These are phyloP conservation scores for Lasiodiplodia hormozganensis DNA, from an alignment of 2,329 filamentous ascomycete genomes.

Conservation along the genomic window DNA sequence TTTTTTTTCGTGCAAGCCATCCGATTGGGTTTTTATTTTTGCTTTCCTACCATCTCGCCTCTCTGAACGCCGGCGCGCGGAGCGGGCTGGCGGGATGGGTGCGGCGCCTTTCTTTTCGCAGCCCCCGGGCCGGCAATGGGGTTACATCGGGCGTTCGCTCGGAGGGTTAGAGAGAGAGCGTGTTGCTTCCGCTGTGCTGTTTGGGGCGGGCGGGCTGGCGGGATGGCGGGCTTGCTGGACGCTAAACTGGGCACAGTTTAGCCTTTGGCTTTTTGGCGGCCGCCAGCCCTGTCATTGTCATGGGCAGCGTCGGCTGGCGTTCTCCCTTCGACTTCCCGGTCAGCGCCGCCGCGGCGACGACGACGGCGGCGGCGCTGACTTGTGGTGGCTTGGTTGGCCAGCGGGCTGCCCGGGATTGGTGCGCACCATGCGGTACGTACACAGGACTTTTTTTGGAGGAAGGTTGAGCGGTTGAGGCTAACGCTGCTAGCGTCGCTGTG, in stretches of 20 bases:
- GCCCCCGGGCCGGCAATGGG: slow-evolving; percentile 7
- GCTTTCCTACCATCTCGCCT: not conserved
- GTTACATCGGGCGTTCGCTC: slow-evolving; percentile 23
- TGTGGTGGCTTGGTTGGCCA: slow-evolving; percentile 15
- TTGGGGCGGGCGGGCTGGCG: not conserved
- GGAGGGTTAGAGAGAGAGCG: not conserved
- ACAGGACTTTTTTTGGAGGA: not conserved
- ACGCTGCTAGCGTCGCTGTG: slow-evolving; percentile 11
- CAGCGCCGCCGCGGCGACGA: not conserved
- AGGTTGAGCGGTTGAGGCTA: slow-evolving; percentile 21
- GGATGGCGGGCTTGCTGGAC: not conserved
- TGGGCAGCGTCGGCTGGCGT: not conserved
- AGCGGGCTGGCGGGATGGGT: not conserved
- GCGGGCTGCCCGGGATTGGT: not conserved
- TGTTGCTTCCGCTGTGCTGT: not conserved
- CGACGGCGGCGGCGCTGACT: slow-evolving; percentile 12
- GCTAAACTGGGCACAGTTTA: not conserved
- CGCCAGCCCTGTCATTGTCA: not conserved
- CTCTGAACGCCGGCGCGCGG: slow-evolving; percentile 22
- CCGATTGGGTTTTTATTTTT: not conserved
- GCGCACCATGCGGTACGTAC: not conserved
- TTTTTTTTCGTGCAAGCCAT: not conserved
- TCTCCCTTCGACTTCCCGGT: not conserved
- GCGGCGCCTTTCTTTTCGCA: not conserved
- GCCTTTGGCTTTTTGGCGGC: not conserved